Conservation (phyloP, 2,329 filamentous ascomycete species). For the Periconia digitata region DNA sequence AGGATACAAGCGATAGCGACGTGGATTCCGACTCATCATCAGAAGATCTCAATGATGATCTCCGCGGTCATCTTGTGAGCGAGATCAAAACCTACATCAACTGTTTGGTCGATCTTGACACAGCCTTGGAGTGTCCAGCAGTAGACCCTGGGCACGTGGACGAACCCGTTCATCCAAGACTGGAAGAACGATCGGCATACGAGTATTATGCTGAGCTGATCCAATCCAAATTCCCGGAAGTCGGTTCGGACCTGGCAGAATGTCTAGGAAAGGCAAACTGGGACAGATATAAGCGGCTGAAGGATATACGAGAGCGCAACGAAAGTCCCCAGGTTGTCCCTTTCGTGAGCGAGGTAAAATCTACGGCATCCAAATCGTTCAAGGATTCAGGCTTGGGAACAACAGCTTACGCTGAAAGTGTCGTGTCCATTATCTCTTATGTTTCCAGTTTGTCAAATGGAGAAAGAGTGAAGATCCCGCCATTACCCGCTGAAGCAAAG, state of each 20-base stretch:
- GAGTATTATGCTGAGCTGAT: slow-evolving; percentile 23
- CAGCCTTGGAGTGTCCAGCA: slow-evolving; percentile 20
- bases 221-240: slow-evolving; percentile 9
- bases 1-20: slow-evolving; percentile 9
- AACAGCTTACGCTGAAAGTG: slow-evolving; percentile 21
- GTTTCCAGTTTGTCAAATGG: slow-evolving; percentile 17
- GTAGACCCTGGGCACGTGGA: slow-evolving; percentile 13
- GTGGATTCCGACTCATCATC: slow-evolving; percentile 6
- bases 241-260: slow-evolving; percentile 1
- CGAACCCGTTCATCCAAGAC: slow-evolving; percentile 1
- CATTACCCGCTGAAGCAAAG: slow-evolving; percentile 19
- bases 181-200: slow-evolving; percentile 14
- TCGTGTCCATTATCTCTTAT: slow-evolving; percentile 17
- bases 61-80: neutral
- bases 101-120: slow-evolving; percentile 19
- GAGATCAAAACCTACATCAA: slow-evolving; percentile 15
- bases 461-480: slow-evolving; percentile 15
- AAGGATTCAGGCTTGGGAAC: slow-evolving; percentile 25
- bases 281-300: slow-evolving; percentile 21
- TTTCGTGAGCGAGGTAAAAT: neutral
- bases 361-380: slow-evolving; percentile 9
- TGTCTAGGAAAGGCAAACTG: slow-evolving; percentile 22
- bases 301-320: slow-evolving; percentile 8
- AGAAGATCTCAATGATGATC: neutral
- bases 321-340: slow-evolving; percentile 1